phyloP scores from a whole-genome alignment of 2,329 filamentous ascomycete species.

The Aspergillus sclerotialis region DNA sequence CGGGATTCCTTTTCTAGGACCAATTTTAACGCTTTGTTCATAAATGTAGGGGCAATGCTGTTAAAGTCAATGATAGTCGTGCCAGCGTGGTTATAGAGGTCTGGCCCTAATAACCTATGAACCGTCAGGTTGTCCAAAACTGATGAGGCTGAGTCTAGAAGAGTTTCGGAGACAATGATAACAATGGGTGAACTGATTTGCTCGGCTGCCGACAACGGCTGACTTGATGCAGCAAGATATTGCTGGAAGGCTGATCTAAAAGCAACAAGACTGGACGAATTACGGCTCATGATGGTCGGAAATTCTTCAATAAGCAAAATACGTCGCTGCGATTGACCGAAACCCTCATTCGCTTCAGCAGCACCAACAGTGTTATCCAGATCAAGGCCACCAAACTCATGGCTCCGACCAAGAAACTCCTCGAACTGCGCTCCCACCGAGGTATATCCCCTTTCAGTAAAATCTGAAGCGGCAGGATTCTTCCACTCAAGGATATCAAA shows the following conservation, averaged over 20 bases:
- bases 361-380: constrained; percentile 19
- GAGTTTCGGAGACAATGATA: constrained; percentile 84
- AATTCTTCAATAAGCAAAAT: constrained; percentile 77
- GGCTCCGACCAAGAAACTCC: constrained; percentile 78
- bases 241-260: constrained; percentile 71
- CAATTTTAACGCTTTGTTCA: constrained; percentile 75
- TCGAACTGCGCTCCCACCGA: constrained; percentile 79
- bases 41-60: constrained; percentile 74
- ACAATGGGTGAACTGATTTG: constrained; percentile 64
- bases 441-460: constrained; percentile 54
- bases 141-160: constrained; percentile 76
- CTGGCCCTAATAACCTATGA: constrained; percentile 78
- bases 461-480: constrained; percentile 63
- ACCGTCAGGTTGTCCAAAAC: constrained; percentile 88
- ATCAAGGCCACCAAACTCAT: constrained; percentile 70
- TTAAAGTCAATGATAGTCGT: constrained; percentile 87
- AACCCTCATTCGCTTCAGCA: constrained; percentile 2
- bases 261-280: constrained; percentile 56
- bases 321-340: constrained; percentile 29
- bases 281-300: constrained; percentile 64
- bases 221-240: constrained; percentile 63
- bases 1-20: constrained; percentile 80
- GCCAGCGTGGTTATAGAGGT: constrained; percentile 74
- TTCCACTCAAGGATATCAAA: constrained; percentile 83
- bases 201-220: constrained; percentile 35